Evolutionary conservation across 2,329 filamentous ascomycete genomes (phyloP), one percentile per base, ranked within the genome.

Genomic region (Beauveria sp.): DNA sequence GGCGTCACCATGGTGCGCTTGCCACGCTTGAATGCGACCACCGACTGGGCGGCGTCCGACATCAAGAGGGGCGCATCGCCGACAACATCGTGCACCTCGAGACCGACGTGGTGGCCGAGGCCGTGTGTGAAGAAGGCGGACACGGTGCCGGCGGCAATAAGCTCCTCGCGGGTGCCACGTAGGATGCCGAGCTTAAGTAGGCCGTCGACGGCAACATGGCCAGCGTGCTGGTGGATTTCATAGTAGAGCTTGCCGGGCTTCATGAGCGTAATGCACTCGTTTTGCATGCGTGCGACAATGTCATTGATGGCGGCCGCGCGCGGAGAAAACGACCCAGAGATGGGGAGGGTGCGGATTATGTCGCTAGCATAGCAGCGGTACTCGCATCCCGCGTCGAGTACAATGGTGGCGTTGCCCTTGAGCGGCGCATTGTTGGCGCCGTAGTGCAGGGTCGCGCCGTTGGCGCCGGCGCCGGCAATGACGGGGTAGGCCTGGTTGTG

Each of bases 301-400:
- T 84, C 80, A 71, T 97, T 93, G 58, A 97, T 87, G 10, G 84
- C 82, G 53, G 82, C 81, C 1, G 87, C 87, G 71, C 93, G 88
- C 16, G 79, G 72, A 0, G 85, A 83, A 67, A 91, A 96, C 0
- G 64, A 62, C 6, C 90, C 89, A 16, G 81, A 83, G 24, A 97
- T 76, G 5, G 93, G 93, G 66, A 97, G 86, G 0, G 93, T 95
- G 43, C 93, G 85, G 0, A 95, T 98, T 30, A 98, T 86, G 73
- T 98, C 93, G 62, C 89, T 90, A 34, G 91, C 91, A 72, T 99
- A 98, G 67, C 89, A 87, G 54, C 86, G 77, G 75, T 86, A 96
- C 74, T 98, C 93, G 66, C 87, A 89, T 2, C 91, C 93, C 1
- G 93, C 93, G 71, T 99, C 93, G 5, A 99, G 79, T 22, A 96